Conservation (phyloP, 2,329 filamentous ascomycete species). For the Chrysosporium keratinophilum region DNA sequence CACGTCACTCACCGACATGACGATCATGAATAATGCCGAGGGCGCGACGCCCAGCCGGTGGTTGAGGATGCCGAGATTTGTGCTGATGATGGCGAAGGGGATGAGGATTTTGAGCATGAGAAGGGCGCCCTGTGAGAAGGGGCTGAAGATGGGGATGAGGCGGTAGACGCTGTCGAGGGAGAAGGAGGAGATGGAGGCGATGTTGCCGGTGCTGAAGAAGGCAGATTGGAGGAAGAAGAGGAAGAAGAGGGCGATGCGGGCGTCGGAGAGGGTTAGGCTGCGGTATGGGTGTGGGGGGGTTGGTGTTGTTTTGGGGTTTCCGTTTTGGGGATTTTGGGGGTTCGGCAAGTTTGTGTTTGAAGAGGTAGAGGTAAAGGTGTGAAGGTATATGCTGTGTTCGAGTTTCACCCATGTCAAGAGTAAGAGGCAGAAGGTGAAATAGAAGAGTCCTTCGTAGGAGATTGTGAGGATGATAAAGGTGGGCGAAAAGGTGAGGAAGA, state of each 20-base stretch:
- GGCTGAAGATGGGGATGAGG: constrained; percentile 83
- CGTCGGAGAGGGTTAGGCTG: constrained; percentile 67
- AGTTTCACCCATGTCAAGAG: constrained; percentile 85
- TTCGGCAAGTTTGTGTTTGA: constrained; percentile 16
- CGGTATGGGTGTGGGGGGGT: constrained; percentile 42
- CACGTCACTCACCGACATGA: constrained; percentile 83
- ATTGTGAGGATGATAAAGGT: constrained; percentile 94
- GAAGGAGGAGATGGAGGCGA: constrained; percentile 88
- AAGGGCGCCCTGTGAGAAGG: constrained; percentile 80
- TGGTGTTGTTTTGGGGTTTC: neutral
- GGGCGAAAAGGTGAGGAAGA: constrained; percentile 87
- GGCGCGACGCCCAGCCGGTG: constrained; percentile 71
- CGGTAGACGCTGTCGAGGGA: constrained; percentile 81
- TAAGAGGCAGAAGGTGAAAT: constrained; percentile 74
- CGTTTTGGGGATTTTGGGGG: constrained; percentile 9
- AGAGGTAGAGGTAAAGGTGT: constrained; percentile 25
- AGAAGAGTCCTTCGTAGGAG: constrained; percentile 94
- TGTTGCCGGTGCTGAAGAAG: constrained; percentile 94
- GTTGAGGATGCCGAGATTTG: constrained; percentile 89
- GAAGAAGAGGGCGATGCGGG: constrained; percentile 85
- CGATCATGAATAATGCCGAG: constrained; percentile 83
- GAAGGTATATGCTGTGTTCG: constrained; percentile 62
- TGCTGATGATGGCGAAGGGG: constrained; percentile 83
- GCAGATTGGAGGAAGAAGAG: constrained; percentile 87
- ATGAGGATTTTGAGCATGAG: constrained; percentile 84